A percentile compares a stretch with the other conserved stretches of the same genome.
Evolutionary conservation across 2,329 filamentous ascomycete genomes (phyloP).

Genomic region (Fusarium heterosporum): DNA sequence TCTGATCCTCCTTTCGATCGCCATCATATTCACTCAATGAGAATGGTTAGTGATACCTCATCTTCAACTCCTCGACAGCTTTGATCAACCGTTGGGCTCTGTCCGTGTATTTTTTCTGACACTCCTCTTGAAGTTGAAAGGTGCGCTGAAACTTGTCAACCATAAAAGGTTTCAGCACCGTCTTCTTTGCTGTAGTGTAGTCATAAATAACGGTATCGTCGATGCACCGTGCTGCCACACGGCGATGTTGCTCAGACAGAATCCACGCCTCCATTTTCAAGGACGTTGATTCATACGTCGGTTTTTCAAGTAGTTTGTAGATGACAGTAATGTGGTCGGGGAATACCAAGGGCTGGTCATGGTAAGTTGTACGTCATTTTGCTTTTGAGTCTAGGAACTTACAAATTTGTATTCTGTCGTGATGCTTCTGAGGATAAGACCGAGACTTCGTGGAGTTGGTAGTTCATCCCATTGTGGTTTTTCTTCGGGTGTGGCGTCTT

Average conservation of each 20-base stretch:
- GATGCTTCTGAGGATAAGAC: slow-evolving; percentile 35
- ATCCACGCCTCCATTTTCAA: slow-evolving; percentile 35
- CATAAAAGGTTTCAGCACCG: slow-evolving; percentile 32
- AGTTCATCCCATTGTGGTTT: slow-evolving; percentile 27
- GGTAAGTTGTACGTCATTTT: neutral
- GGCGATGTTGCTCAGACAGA: slow-evolving; percentile 22
- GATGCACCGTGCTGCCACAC: slow-evolving; percentile 25
- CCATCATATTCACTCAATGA: too few relatives aligned
- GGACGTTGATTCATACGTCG: slow-evolving; percentile 27
- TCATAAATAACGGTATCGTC: slow-evolving; percentile 36
- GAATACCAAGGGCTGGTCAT: slow-evolving; percentile 18
- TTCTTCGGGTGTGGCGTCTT: slow-evolving; percentile 13
- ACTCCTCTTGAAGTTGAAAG: slow-evolving; percentile 3
- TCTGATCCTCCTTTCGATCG: too few relatives aligned
- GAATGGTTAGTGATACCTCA: neutral
- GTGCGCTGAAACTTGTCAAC: slow-evolving; percentile 28
- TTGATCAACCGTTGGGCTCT: neutral
- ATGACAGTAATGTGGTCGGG: slow-evolving; percentile 27
- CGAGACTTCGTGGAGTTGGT: slow-evolving; percentile 5
- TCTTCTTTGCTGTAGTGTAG: slow-evolving; percentile 17
- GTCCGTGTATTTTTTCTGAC: slow-evolving; percentile 4
- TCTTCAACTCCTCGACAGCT: slow-evolving; percentile 1
- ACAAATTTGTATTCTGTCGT: slow-evolving; percentile 37
- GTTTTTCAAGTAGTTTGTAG: slow-evolving; percentile 25
- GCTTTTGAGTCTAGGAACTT: fast-evolving